These are phyloP conservation scores for Saccharum officinarum DNA, from an alignment of 176 grass and related monocot species.

Conservation along the genomic window DNA sequence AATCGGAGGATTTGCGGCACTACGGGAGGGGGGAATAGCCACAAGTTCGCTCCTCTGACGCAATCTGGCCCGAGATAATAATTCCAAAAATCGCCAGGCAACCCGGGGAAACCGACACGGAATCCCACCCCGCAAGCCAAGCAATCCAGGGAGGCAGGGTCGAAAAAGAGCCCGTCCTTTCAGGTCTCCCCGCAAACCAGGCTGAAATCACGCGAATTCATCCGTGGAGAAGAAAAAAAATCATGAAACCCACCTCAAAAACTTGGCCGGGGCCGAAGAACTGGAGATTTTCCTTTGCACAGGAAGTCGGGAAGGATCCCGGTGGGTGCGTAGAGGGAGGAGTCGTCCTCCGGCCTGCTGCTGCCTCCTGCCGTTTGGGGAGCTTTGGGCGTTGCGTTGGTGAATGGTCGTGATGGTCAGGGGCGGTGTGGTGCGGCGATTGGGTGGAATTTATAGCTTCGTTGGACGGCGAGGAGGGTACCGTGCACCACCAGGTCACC, in stretches of 20 bases:
- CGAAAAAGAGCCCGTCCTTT: neutral
- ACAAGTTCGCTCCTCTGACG: neutral
- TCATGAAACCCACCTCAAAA: constrained; percentile 30
- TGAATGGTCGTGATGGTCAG: neutral
- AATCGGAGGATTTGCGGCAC: neutral
- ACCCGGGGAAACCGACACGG: neutral
- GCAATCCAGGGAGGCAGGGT: neutral
- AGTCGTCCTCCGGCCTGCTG: neutral
- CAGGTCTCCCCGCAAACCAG: neutral
- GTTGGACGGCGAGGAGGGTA: neutral
- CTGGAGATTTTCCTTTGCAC: neutral
- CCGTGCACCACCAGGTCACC: constrained; percentile 33
- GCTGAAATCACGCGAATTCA: constrained; percentile 13
- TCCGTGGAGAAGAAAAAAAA: neutral
- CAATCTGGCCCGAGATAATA: constrained; percentile 11
- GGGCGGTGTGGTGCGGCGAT: neutral
- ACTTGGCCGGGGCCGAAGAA: neutral
- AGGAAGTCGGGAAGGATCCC: neutral
- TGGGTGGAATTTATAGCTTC: constrained; percentile 24
- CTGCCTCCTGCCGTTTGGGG: constrained; percentile 12
- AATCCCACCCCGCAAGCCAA: neutral
- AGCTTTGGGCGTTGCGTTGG: neutral
- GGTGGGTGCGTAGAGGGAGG: neutral
- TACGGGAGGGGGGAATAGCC: neutral
- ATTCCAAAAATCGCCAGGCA: neutral